Evolutionary conservation across 495 filamentous ascomycete species (phyloP), one percentile per base, ranked within the genome.

Genomic region (Xylaria intraflava): DNA sequence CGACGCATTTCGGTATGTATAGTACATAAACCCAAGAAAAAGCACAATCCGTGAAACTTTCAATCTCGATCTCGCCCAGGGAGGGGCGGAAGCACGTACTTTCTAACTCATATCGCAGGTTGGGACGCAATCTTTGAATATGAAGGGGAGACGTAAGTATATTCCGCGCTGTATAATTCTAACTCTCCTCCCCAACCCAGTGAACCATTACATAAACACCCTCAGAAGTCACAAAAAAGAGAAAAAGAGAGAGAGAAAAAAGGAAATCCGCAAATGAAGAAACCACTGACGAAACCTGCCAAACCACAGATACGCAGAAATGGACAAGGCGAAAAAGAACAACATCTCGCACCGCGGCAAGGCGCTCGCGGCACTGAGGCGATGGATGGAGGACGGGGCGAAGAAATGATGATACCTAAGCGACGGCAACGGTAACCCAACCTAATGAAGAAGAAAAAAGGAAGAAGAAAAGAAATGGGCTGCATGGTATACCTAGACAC

Each of bases 51-150:
- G n/a, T n/a, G n/a, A n/a, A n/a, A n/a, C n/a, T n/a, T n/a, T n/a
- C n/a, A n/a, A n/a, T n/a, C n/a, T n/a, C n/a, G n/a, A n/a, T n/a
- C n/a, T n/a, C n/a, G n/a, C n/a, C n/a, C n/a, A n/a, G n/a, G n/a
- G n/a, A n/a, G n/a, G n/a, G n/a, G n/a, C n/a, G n/a, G n/a, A 53
- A 60, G 26, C 3, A 41, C 19, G 16, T 4, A 38, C 35, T 7
- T 17, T 9, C 4, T 4, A 29, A 19, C 17, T 8, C 2, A 35
- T 2, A 14, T 4, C n/a, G n/a, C 38, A 90, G 90, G 90, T 11
- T 97, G 94, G 93, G 93, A 99, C 66, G 82, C 94, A 0, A 87
- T 95, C 44, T 99, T 99, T 61, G 93, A 99, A 71, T 91, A 93
- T 61, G 81, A 92, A 58, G 92, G 91, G 43, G 72, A 89, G 70